phyloP scores from a whole-genome alignment of 768 basidiomycete genomes.

The Paxillus ammoniavirescens region DNA sequence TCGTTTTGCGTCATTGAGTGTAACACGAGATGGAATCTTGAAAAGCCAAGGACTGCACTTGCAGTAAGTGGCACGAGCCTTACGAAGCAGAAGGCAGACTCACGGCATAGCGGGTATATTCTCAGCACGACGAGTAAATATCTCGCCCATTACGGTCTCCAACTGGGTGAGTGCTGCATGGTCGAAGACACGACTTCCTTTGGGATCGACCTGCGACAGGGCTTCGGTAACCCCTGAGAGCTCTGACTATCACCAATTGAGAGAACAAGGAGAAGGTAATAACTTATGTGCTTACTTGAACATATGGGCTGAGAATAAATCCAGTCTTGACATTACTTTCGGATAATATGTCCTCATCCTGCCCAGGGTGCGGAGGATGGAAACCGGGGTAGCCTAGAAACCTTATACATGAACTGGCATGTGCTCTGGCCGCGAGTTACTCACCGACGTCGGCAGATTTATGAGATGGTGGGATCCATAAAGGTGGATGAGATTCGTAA shows the following conservation, averaged over 20 bases:
- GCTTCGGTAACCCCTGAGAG: conserved; percentile 12
- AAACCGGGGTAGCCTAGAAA: conserved; percentile 70
- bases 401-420: not conserved
- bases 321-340: conserved; percentile 66
- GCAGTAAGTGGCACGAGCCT: not conserved
- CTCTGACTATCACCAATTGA: conserved; percentile 21
- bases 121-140: conserved; percentile 64
- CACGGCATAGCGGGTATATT: conserved; percentile 62
- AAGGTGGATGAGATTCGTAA: conserved; percentile 67
- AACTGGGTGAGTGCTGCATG: conserved; percentile 55
- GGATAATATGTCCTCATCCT: conserved; percentile 74
- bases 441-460: conserved; percentile 66
- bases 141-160: conserved; percentile 74
- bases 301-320: conserved; percentile 49
- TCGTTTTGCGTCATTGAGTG: conserved; percentile 75
- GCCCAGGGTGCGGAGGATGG: conserved; percentile 69
- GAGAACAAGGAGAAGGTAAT: not conserved
- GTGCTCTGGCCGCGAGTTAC: conserved; percentile 11
- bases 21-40: conserved; percentile 80
- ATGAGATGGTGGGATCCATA: conserved; percentile 72
- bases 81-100: conserved; percentile 22
- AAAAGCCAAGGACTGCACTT: conserved; percentile 54
- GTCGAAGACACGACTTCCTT: conserved; percentile 48
- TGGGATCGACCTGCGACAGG: conserved; percentile 14
- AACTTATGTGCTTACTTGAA: conserved; percentile 48